Evolutionary conservation across 2,329 filamentous ascomycete genomes (phyloP).

Genomic region (Cordyceps farinosa): DNA sequence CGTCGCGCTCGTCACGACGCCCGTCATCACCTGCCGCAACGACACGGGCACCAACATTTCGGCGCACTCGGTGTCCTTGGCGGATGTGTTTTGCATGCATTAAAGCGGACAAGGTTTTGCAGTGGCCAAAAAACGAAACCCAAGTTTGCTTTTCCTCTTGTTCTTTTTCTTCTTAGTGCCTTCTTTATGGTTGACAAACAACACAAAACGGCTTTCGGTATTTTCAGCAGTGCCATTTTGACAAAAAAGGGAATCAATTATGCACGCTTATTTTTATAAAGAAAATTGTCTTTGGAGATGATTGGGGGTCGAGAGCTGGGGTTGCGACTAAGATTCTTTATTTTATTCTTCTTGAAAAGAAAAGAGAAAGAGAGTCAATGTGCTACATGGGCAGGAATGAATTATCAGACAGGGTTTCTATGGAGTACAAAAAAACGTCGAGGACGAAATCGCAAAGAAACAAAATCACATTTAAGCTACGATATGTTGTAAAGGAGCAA

Average conservation of each 20-base stretch:
- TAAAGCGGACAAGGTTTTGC: slow-evolving; percentile 22
- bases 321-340: neutral
- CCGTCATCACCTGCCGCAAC: slow-evolving; percentile 52
- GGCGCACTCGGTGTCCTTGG: slow-evolving; percentile 42
- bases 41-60: slow-evolving; percentile 45
- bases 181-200: neutral
- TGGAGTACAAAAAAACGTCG: neutral
- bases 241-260: neutral
- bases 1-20: slow-evolving; percentile 52
- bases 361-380: neutral
- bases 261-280: slow-evolving; percentile 6
- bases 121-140: neutral
- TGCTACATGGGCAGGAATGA: neutral
- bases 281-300: neutral
- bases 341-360: neutral
- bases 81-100: slow-evolving; percentile 49
- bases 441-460: neutral
- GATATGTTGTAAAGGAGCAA: neutral
- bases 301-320: neutral
- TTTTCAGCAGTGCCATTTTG: neutral
- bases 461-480: neutral
- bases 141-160: neutral
- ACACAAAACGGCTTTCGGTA: neutral
- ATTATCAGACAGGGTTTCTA: neutral
- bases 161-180: neutral